Base-by-base conservation (phyloP, 176 grass and related monocot species). In the Dactylis glomerata region DNA sequence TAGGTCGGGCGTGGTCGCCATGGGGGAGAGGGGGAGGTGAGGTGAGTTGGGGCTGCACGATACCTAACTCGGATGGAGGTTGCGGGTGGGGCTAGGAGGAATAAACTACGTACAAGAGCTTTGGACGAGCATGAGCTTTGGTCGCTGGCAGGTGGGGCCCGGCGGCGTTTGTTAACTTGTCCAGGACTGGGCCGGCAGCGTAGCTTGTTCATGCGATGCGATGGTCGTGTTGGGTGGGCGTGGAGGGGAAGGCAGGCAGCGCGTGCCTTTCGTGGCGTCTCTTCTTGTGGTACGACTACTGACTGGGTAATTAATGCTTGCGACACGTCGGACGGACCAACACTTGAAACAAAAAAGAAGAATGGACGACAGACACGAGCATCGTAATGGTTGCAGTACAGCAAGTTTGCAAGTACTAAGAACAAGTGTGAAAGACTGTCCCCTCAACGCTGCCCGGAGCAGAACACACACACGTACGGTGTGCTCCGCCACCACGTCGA, bases 191-290 rank as follows among this genome's bases (percentile, higher is more conserved):
- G 82, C 76, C 76, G 14, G 22, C 10, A 58, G 55, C 4, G 20
- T 5, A 6, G 22, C 69, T 5, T 1, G 41, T 24, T 3, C 12
- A 4, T 19, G 50, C 4, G 5, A 5, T 36, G 49, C 14, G 5
- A 20, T 6, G 20, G 20, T 73, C 70, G 70, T 27, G 23, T 30
- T 17, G 34, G 58, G 10, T 81, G n/a, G 24, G 83, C 83, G 11
- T 71, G 6, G 61, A 26, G 41, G 63, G 51, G 64, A 54, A 90
- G 88, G 78, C 72, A 82, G 72, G 66, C 55, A 79, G 65, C 88
- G 7, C 32, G 27, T 85, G 57, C 82, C 87, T 89, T 85, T 50
- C 82, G 87, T 89, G 77, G 77, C 69, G 82, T 85, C 66, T 66
- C 59, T 0, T 7, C 61, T 9, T 55, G 20, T 55, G 2, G 17